Conservation (phyloP, 352 stramenopile species). For the Globisporangium echinulatum region DNA sequence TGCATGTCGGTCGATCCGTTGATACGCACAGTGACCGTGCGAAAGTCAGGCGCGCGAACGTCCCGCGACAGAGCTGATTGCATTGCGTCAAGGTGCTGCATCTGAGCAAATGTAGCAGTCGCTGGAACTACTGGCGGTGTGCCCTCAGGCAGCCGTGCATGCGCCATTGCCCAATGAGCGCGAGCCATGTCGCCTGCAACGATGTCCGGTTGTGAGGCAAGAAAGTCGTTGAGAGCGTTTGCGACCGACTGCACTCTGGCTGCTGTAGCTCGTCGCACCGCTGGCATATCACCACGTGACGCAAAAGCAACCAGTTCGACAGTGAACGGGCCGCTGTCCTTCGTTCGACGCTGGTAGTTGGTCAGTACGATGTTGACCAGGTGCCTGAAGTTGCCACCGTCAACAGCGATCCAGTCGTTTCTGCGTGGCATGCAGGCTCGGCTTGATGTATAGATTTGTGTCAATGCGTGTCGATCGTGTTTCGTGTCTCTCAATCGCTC, state of each 20-base stretch:
- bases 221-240: neutral
- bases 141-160: neutral
- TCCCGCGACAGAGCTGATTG: neutral
- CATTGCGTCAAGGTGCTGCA: neutral
- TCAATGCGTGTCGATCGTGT: neutral
- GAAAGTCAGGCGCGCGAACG: neutral
- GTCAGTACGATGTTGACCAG: neutral
- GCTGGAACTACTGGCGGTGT: neutral
- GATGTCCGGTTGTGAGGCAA: neutral
- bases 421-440: neutral
- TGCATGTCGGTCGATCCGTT: neutral
- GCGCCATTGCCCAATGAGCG: conserved; percentile 6
- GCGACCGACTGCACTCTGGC: neutral
- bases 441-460: neutral
- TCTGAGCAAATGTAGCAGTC: neutral
- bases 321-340: neutral
- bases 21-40: neutral
- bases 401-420: neutral
- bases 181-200: conserved; percentile 9
- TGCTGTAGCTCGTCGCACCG: neutral
- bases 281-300: neutral
- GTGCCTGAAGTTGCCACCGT: neutral
- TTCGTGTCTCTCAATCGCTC: neutral
- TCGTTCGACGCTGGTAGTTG: neutral
- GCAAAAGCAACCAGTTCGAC: neutral